A percentile compares a stretch with the other conserved stretches of the same genome.
Evolutionary conservation across 345 rosid species (phyloP).

Genomic region (Excoecaria agallocha): DNA sequence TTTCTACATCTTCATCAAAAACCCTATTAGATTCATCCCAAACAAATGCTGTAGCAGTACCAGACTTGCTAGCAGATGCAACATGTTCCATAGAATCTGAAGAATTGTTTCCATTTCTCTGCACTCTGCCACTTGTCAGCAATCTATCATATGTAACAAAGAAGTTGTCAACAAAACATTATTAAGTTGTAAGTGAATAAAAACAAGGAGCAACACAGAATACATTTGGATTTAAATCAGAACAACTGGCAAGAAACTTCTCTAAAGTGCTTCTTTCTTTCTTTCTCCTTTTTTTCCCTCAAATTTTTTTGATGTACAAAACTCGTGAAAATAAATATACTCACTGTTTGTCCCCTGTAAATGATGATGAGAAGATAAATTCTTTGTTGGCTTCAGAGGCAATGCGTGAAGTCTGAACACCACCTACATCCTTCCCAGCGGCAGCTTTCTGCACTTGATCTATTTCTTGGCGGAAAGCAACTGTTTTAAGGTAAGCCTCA

Average conservation of each 20-base stretch:
- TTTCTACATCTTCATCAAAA: constrained; percentile 65
- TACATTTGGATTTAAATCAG: background rate
- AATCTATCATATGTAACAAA: constrained; percentile 42
- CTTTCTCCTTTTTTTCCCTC: background rate
- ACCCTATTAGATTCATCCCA: constrained; percentile 33
- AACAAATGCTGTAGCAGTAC: constrained; percentile 32
- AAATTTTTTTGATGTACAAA: background rate
- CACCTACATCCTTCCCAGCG: constrained; percentile 77
- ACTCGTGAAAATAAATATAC: constrained; percentile 19
- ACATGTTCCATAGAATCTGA: constrained; percentile 30
- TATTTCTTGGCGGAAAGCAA: constrained; percentile 94
- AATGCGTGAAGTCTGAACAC: constrained; percentile 82
- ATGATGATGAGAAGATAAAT: constrained; percentile 86
- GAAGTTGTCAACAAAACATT: background rate
- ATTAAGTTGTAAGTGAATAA: background rate
- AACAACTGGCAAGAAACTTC: background rate
- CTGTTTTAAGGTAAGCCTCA: constrained; percentile 89
- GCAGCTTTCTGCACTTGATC: constrained; percentile 89
- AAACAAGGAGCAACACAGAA: background rate
- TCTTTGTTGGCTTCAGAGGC: constrained; percentile 97
- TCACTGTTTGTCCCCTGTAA: constrained; percentile 90
- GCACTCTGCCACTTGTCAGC: constrained; percentile 53
- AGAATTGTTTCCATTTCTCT: constrained; percentile 39
- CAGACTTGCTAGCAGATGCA: constrained; percentile 38
- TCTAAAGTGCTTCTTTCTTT: background rate